Evolutionary conservation across 2,329 filamentous ascomycete genomes (phyloP).

Genomic region (Blumeriella jaapii): DNA sequence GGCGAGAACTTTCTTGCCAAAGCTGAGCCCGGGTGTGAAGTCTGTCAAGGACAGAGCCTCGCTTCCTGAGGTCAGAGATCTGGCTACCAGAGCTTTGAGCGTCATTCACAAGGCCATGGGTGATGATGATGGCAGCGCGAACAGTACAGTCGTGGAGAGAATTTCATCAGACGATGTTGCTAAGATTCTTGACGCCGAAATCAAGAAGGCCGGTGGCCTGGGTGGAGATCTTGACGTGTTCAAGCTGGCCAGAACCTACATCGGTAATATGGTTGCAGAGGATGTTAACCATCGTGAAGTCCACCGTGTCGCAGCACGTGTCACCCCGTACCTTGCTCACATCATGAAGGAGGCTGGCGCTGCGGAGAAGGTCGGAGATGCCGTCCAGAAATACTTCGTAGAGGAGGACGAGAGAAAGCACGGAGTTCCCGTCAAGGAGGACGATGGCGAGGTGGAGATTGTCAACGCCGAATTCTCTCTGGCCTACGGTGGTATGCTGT

Average conservation of each 20-base stretch:
- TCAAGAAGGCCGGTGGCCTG: slow-evolving; percentile 58
- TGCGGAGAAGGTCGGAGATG: slow-evolving; percentile 52
- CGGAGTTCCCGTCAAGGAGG: slow-evolving; percentile 73
- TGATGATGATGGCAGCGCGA: slow-evolving; percentile 48
- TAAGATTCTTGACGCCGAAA: slow-evolving; percentile 61
- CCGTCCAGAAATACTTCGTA: slow-evolving; percentile 66
- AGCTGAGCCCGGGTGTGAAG: slow-evolving; percentile 88
- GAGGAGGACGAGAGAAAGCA: slow-evolving; percentile 81
- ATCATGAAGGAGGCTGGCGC: slow-evolving; percentile 53
- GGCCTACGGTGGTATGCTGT: slow-evolving; percentile 93
- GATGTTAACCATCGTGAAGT: slow-evolving; percentile 76
- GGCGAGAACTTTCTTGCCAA: slow-evolving; percentile 87
- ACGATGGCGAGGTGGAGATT: slow-evolving; percentile 88
- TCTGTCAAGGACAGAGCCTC: slow-evolving; percentile 78
- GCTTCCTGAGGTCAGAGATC: slow-evolving; percentile 84
- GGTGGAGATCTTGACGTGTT: slow-evolving; percentile 52
- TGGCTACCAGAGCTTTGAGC: slow-evolving; percentile 68
- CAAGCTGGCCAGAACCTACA: slow-evolving; percentile 58
- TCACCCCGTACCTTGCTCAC: slow-evolving; percentile 65
- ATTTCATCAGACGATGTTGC: slow-evolving; percentile 62
- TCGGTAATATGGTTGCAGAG: slow-evolving; percentile 76
- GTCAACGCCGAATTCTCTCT: slow-evolving; percentile 97
- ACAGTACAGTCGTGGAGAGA: slow-evolving; percentile 44
- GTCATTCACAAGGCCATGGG: slow-evolving; percentile 94
- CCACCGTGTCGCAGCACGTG: slow-evolving; percentile 54